Percentiles rank a stretch among this genome's conserved stretches.
phyloP scores from a whole-genome alignment of 768 basidiomycete genomes.

The Infundibulicybe gibba region DNA sequence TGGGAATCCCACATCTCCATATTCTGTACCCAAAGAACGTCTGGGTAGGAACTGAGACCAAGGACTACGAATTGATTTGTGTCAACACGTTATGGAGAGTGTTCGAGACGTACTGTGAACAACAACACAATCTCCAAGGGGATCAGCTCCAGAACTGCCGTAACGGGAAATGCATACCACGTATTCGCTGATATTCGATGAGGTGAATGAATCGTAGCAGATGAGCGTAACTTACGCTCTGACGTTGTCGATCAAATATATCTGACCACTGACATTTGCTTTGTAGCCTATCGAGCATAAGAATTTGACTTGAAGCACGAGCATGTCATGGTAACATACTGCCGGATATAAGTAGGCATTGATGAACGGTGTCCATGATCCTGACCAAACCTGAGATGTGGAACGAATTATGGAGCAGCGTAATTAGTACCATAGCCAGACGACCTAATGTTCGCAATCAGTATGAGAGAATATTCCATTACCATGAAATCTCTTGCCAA shows the following conservation, averaged over 20 bases:
- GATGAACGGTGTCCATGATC: slow-evolving; percentile 1
- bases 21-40: background rate
- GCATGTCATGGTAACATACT: background rate
- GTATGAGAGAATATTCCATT: too few species aligned
- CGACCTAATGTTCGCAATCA: too few species aligned
- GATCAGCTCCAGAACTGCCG: too few species aligned
- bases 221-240: background rate
- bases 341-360: background rate
- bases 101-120: too few species aligned
- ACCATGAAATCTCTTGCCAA: background rate
- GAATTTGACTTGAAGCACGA: background rate
- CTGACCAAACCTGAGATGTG: background rate
- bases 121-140: too few species aligned
- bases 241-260: background rate
- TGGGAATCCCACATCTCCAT: background rate
- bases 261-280: background rate
- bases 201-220: background rate
- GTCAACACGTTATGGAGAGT: too few species aligned
- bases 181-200: too few species aligned
- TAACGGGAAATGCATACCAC: too few species aligned
- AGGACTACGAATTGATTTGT: background rate
- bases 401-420: too few species aligned
- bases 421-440: too few species aligned
- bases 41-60: background rate
- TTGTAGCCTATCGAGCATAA: background rate